These are phyloP conservation scores for Fraxinus americana DNA, from an alignment of 257 asterid species.

Conservation along the genomic window DNA sequence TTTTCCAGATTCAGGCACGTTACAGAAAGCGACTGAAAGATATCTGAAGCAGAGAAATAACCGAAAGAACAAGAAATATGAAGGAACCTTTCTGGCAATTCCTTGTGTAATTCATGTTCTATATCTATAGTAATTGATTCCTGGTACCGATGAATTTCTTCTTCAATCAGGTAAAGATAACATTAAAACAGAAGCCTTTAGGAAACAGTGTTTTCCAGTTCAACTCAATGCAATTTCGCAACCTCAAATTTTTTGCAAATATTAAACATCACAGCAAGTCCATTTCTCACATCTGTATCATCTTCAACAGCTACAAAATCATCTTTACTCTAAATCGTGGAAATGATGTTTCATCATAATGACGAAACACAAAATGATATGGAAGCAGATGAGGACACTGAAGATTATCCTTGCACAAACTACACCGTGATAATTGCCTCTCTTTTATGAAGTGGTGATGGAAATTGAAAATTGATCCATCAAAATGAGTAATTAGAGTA, in stretches of 20 bases:
- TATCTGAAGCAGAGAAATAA: conserved; percentile 6
- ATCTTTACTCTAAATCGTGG: background rate
- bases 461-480: background rate
- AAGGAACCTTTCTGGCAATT: background rate
- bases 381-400: background rate
- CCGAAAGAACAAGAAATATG: background rate
- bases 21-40: background rate
- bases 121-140: background rate
- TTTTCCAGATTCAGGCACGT: conserved; percentile 11
- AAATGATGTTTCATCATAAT: background rate
- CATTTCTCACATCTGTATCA: background rate
- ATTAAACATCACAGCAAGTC: background rate
- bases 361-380: background rate
- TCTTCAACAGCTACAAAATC: background rate
- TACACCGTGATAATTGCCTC: background rate
- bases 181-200: background rate
- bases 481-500: background rate
- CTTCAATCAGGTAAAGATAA: background rate
- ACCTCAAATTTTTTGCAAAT: background rate
- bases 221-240: background rate
- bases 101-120: background rate
- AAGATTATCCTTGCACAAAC: background rate
- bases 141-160: background rate
- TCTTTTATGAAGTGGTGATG: background rate
- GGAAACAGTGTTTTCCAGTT: background rate